Percentiles rank a stretch among this genome's conserved stretches.
Evolutionary conservation across 2,329 filamentous ascomycete species (phyloP).

Genomic region (Epichloe scottii): DNA sequence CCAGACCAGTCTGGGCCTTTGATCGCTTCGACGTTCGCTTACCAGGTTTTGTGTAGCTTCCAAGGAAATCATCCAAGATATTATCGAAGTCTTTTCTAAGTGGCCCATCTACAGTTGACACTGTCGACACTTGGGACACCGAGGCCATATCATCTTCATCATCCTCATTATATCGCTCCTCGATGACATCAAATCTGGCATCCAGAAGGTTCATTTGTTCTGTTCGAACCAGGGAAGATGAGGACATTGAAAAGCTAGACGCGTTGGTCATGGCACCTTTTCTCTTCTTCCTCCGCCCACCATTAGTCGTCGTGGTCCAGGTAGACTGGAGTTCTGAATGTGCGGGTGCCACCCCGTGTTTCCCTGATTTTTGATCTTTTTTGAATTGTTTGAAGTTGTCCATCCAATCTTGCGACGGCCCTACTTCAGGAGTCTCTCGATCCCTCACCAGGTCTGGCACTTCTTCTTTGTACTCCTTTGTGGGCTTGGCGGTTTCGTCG

Average conservation of each 20-base stretch:
- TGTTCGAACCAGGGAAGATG: constrained; percentile 73
- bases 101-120: constrained; percentile 55
- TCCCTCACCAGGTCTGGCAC: constrained; percentile 36
- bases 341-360: constrained; percentile 26
- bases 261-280: constrained; percentile 86
- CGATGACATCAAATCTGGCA: constrained; percentile 80
- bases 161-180: constrained; percentile 56
- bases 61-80: constrained; percentile 89
- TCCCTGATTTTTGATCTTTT: constrained; percentile 50
- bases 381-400: constrained; percentile 93
- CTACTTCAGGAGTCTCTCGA: constrained; percentile 42
- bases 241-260: constrained; percentile 84
- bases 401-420: constrained; percentile 70
- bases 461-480: constrained; percentile 39
- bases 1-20: constrained; percentile 66
- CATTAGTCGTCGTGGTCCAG: constrained; percentile 65
- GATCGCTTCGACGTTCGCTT: constrained; percentile 71
- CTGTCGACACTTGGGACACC: constrained; percentile 47
- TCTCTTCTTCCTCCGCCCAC: constrained; percentile 80
- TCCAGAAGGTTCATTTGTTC: constrained; percentile 79
- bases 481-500: constrained; percentile 77
- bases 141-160: constrained; percentile 39
- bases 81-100: constrained; percentile 70
- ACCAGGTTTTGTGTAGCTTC: constrained; percentile 55
- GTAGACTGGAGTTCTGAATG: constrained; percentile 57